Base-by-base conservation (phyloP, 2,329 filamentous ascomycete species). In the Neurospora sp. region DNA sequence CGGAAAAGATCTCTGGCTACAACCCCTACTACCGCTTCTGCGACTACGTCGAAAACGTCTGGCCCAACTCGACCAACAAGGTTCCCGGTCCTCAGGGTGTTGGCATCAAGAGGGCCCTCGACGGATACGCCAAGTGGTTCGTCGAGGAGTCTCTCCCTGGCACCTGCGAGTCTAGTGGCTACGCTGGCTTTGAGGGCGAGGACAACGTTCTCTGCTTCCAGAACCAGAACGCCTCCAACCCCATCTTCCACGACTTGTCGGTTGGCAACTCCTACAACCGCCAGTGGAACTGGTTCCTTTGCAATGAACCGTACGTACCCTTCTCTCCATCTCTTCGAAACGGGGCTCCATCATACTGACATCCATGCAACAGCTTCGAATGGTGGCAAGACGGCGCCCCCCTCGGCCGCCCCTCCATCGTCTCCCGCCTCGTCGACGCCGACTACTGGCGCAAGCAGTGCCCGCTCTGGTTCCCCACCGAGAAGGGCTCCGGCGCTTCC, bases 261-360 rank as follows among this genome's bases (percentile, higher is more conserved):
- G 74, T 77, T 0, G 70, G 72, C 73, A 87, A 87, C 74, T 72
- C 72, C 0, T 73, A 79, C 40, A 81, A 86, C 76, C 79, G 85
- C 3, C 85, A 87, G 73, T 88, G 84, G 85, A 78, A 80, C 15
- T 88, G 85, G 85, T 81, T 88, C 76, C 79, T 83, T 6, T 88
- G 86, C 79, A 87, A 87, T 76, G 79, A 82, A 71, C 80, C 81
- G 39, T 42, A 40, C 39, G 39, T 40, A 5, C 33, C 33, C 33
- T 40, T 40, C 15, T 17, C 15, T 17, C 2, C 6, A 6, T 15
- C 39, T 38, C 36, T 38, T 10, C 10, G 9, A 33, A 33, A 33
- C 33, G 6, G 36, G 36, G 8, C 3, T 11, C 36, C 36, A 38
- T 38, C 9, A 38, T 40, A 8, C 39, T 40, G 39, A 40, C 39